These are phyloP conservation scores for Vanrija pseudolonga DNA, from an alignment of 1,284 basidiomycete species.

Conservation along the genomic window DNA sequence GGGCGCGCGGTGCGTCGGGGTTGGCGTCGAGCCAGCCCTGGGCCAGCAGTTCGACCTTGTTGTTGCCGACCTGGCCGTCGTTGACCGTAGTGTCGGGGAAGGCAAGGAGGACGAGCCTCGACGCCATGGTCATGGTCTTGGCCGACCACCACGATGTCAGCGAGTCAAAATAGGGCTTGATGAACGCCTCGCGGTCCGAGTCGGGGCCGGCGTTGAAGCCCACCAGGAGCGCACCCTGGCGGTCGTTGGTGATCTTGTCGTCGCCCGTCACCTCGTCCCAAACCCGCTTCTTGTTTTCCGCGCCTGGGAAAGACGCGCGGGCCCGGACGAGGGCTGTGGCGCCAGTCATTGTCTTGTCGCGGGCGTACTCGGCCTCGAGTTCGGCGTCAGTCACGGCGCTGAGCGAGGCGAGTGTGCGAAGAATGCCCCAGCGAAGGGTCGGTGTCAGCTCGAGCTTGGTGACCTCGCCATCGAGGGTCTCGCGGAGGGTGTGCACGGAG, in stretches of 20 bases:
- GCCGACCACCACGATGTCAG: conserved; percentile 3
- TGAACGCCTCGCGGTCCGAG: not conserved
- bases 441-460: conserved; percentile 8
- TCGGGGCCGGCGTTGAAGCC: conserved; percentile 1
- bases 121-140: conserved; percentile 6
- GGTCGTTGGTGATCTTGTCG: conserved; percentile 6
- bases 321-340: conserved; percentile 2
- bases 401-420: conserved; percentile 3
- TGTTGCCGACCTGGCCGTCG: not conserved
- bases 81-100: conserved; percentile 2
- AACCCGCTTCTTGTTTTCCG: conserved; percentile 1
- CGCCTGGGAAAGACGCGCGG: conserved; percentile 3
- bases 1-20: conserved; percentile 1
- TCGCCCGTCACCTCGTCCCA: conserved; percentile 3
- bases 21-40: conserved; percentile 4
- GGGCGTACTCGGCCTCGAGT: conserved; percentile 6
- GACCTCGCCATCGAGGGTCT: not conserved
- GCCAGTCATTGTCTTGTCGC: conserved; percentile 10
- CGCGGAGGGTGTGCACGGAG: not conserved
- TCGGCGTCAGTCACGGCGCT: not conserved
- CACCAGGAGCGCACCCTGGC: conserved; percentile 3
- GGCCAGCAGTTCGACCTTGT: conserved; percentile 1
- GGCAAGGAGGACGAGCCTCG: not conserved
- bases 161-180: conserved; percentile 1
- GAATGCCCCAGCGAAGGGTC: conserved; percentile 4